Evolutionary conservation across 192 early-diverging fungal genomes (phyloP).

Genomic region (Dissophora globulifera): DNA sequence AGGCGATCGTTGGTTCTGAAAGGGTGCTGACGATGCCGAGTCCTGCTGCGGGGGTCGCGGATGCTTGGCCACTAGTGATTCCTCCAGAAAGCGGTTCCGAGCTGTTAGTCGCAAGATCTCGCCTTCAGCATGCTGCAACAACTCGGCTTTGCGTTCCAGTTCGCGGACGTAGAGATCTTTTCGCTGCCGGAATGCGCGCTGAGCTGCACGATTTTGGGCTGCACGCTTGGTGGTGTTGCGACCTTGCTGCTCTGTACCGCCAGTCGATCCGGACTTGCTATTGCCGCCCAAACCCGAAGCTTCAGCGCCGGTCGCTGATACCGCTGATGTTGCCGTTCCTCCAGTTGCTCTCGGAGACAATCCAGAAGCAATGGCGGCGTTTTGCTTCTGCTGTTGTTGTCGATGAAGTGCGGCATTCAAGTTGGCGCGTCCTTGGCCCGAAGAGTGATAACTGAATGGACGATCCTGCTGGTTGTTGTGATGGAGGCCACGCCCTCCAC

Average conservation of each 20-base stretch:
- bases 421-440: conserved; percentile 32
- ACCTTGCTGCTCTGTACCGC: conserved; percentile 35
- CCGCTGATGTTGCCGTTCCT: not conserved
- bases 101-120: conserved; percentile 49
- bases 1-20: no score
- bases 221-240: conserved; percentile 75
- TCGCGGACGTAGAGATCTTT: conserved; percentile 83
- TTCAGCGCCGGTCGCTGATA: no score
- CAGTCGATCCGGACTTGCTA: conserved; percentile 14
- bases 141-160: conserved; percentile 78
- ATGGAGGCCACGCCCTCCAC: conserved; percentile 9
- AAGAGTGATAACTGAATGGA: conserved; percentile 18
- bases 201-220: conserved; percentile 90
- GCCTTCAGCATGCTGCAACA: conserved; percentile 60
- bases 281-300: no score
- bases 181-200: conserved; percentile 90
- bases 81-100: conserved; percentile 10
- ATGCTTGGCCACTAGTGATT: no score
- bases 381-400: conserved; percentile 15
- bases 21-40: no score
- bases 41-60: no score
- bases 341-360: no score
- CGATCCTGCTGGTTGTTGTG: not conserved
- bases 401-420: conserved; percentile 31
- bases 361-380: no score